Conservation (phyloP, 805 yeast genomes). For the Sungouiozyma ichnusensis region DNA sequence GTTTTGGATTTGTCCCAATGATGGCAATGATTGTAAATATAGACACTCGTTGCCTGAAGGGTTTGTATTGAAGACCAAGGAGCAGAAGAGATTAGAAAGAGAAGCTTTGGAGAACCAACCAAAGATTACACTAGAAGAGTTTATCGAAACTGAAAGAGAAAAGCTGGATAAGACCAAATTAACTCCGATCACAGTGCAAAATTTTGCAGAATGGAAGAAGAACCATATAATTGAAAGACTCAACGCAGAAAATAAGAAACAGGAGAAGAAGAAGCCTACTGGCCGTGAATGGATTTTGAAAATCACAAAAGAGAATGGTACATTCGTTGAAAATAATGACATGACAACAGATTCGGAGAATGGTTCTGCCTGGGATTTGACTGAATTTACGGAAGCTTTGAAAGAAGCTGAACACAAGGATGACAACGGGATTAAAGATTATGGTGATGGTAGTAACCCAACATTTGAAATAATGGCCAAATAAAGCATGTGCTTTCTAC, state of each 20-base stretch:
- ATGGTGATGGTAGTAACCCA: conserved; percentile 54
- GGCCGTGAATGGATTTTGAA: conserved; percentile 63
- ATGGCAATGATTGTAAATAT: conserved; percentile 88
- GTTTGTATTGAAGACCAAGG: conserved; percentile 91
- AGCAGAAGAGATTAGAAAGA: conserved; percentile 82
- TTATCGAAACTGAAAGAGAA: conserved; percentile 86
- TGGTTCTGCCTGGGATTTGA: conserved; percentile 35
- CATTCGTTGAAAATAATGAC: conserved; percentile 19
- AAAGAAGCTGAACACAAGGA: conserved; percentile 28
- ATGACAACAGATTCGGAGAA: conserved; percentile 35
- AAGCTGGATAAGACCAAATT: conserved; percentile 58
- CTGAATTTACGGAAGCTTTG: conserved; percentile 32
- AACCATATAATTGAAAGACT: conserved; percentile 52
- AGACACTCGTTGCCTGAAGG: conserved; percentile 95
- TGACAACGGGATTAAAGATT: conserved; percentile 46
- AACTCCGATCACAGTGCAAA: conserved; percentile 78
- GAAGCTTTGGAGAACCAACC: conserved; percentile 77
- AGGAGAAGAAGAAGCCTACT: conserved; percentile 40
- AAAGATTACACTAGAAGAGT: conserved; percentile 88
- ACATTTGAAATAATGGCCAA: conserved; percentile 23
- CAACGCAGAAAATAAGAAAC: conserved; percentile 31
- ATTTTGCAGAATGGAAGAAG: conserved; percentile 76
- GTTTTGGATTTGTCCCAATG: conserved; percentile 97
- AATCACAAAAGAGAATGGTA: conserved; percentile 22
- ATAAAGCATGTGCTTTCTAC: background rate